Evolutionary conservation across 2,329 filamentous ascomycete species (phyloP).

Genomic region (Epichloe glyceriae): DNA sequence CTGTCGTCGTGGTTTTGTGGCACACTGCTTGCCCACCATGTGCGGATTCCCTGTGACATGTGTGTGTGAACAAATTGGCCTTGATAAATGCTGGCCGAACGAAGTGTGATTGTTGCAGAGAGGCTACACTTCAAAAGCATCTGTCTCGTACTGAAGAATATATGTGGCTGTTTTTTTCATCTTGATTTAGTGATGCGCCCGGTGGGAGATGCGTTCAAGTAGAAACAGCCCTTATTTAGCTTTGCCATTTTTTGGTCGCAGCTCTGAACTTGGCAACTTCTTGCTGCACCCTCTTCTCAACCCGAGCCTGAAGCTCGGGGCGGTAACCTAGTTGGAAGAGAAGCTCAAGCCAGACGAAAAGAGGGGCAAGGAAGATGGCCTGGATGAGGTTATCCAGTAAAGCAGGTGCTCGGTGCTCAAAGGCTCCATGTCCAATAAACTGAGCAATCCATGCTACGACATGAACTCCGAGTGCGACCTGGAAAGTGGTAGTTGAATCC

Average conservation of each 20-base stretch:
- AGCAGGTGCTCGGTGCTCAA: constrained; percentile 78
- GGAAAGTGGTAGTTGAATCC: constrained; percentile 34
- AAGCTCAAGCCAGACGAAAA: constrained; percentile 95
- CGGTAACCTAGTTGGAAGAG: constrained; percentile 86
- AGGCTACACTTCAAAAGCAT: background rate
- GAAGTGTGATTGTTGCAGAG: background rate
- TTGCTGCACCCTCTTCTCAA: constrained; percentile 61
- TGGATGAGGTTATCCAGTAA: constrained; percentile 85
- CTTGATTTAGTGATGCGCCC: background rate
- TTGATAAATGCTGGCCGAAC: background rate
- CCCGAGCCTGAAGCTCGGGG: constrained; percentile 68
- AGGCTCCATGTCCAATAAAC: constrained; percentile 82
- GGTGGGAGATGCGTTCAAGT: background rate
- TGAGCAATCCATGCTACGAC: constrained; percentile 73
- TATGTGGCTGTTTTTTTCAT: background rate
- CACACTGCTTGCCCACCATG: background rate
- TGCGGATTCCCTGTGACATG: too few species aligned
- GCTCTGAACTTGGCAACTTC: constrained; percentile 66
- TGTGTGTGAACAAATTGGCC: background rate
- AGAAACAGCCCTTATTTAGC: constrained; percentile 25
- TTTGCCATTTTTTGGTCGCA: constrained; percentile 40
- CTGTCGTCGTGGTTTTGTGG: background rate
- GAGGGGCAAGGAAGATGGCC: constrained; percentile 80
- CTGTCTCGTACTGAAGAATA: background rate
- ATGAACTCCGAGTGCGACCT: constrained; percentile 52